Conservation (phyloP, 805 yeast genomes). For the Metschnikowia sp. region DNA sequence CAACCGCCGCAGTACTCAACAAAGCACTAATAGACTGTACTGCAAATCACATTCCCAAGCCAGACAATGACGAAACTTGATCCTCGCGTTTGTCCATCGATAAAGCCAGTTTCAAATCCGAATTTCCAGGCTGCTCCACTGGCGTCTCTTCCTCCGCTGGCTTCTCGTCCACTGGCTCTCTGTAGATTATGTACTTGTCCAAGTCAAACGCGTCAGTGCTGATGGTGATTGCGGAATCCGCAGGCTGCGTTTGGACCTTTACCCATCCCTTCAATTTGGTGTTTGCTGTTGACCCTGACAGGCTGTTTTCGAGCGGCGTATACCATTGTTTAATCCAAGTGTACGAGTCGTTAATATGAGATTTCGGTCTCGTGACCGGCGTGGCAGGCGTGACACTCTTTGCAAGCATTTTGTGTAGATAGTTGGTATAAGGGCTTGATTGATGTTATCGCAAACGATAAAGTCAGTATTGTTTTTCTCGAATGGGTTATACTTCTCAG, state of each 20-base stretch:
- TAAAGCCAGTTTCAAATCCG: conserved; percentile 24
- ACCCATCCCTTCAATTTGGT: conserved; percentile 38
- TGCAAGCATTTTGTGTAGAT: conserved; percentile 9
- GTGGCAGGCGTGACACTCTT: conserved; percentile 21
- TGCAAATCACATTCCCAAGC: conserved; percentile 18
- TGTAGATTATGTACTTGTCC: conserved; percentile 30
- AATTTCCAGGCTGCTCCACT: conserved; percentile 12
- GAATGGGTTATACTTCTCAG: no score
- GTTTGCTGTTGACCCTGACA: conserved; percentile 10
- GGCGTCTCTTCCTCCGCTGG: conserved; percentile 25
- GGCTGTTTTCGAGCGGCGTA: conserved; percentile 20
- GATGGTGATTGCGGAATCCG: conserved; percentile 5
- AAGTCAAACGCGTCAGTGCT: conserved; percentile 44
- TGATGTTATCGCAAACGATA: no score
- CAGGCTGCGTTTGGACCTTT: conserved; percentile 19
- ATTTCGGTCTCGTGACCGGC: conserved; percentile 19
- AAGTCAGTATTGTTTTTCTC: no score
- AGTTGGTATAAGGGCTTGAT: no score
- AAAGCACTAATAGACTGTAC: background rate
- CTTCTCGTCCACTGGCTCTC: conserved; percentile 45
- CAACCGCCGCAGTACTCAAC: background rate
- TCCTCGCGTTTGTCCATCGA: conserved; percentile 25
- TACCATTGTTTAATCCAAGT: conserved; percentile 44
- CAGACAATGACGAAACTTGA: conserved; percentile 21
- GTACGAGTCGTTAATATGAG: conserved; percentile 15